These are phyloP conservation scores for Hypoxylon perforatum DNA, from an alignment of 495 filamentous ascomycete species.

Conservation along the genomic window DNA sequence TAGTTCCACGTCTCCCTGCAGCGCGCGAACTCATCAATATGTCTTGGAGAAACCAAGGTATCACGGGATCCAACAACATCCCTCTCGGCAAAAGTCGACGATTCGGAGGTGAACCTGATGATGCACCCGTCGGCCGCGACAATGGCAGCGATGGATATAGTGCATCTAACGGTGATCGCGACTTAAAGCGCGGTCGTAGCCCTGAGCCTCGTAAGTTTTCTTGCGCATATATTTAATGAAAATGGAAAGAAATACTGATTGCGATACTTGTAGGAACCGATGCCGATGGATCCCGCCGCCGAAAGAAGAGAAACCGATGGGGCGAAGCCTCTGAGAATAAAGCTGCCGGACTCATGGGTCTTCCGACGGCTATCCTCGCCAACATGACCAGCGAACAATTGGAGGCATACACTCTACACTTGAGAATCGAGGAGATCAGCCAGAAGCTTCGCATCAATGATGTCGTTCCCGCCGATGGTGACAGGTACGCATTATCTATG, in stretches of 20 bases:
- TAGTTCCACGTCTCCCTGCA: conserved; percentile 6
- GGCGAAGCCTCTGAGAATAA: conserved; percentile 96
- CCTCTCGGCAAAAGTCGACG: conserved; percentile 89
- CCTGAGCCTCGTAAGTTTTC: conserved; percentile 56
- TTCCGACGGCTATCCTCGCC: conserved; percentile 93
- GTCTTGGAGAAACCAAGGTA: conserved; percentile 94
- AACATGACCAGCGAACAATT: conserved; percentile 98
- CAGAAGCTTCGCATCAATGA: conserved; percentile 99
- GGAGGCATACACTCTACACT: conserved; percentile 92
- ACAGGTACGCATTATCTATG: conserved; percentile 71
- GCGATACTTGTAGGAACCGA: conserved; percentile 49
- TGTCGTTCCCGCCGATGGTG: conserved; percentile 93
- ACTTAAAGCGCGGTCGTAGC: conserved; percentile 70
- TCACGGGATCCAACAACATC: conserved; percentile 98
- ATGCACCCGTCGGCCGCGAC: conserved; percentile 54
- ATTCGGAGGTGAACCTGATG: conserved; percentile 75
- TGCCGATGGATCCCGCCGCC: conserved; percentile 78
- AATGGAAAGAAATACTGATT: neutral
- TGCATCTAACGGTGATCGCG: conserved; percentile 76
- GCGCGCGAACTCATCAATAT: conserved; percentile 59
- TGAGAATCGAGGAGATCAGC: conserved; percentile 98
- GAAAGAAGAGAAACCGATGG: conserved; percentile 99
- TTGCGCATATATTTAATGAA: neutral
- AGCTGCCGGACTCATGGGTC: conserved; percentile 95
- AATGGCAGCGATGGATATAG: conserved; percentile 44